phyloP scores from a whole-genome alignment of 2,329 filamentous ascomycete species.

The Aspergillus novoparasiticus region DNA sequence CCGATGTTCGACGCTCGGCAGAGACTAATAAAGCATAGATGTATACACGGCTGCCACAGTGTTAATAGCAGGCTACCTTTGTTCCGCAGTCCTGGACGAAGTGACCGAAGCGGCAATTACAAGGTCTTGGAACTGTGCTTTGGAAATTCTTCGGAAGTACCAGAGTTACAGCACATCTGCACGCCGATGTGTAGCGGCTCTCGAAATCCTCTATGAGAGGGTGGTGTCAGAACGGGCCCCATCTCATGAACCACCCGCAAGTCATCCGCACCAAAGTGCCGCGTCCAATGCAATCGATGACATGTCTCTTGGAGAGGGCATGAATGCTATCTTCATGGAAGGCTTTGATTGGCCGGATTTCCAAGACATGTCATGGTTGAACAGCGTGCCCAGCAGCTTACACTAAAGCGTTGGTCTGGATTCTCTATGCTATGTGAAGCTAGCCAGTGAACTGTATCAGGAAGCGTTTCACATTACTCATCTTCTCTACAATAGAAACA shows the following conservation, averaged over 20 bases:
- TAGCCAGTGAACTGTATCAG: neutral
- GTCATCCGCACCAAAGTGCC: neutral
- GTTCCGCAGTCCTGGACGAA: slow-evolving; percentile 29
- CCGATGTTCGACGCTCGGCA: neutral
- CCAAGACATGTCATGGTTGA: slow-evolving; percentile 39
- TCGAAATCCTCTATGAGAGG: slow-evolving; percentile 35
- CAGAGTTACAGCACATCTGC: slow-evolving; percentile 36
- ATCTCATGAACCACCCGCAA: slow-evolving; percentile 1
- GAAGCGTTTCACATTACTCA: no score
- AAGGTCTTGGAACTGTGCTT: slow-evolving; percentile 31
- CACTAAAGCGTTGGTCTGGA: slow-evolving; percentile 16
- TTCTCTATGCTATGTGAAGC: neutral
- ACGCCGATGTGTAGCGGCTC: slow-evolving; percentile 33
- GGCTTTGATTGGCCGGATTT: slow-evolving; percentile 32
- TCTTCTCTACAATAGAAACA: neutral
- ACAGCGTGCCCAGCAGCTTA: slow-evolving; percentile 36
- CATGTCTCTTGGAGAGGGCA: slow-evolving; percentile 30
- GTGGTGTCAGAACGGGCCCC: slow-evolving; percentile 25
- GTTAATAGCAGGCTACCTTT: slow-evolving; percentile 35
- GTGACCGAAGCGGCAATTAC: slow-evolving; percentile 27
- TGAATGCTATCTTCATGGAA: slow-evolving; percentile 28
- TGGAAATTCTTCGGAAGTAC: slow-evolving; percentile 35
- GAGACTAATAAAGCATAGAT: slow-evolving; percentile 25
- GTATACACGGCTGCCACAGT: slow-evolving; percentile 41
- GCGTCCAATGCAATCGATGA: slow-evolving; percentile 20